Conservation (phyloP, 176 grass and related monocot genomes). For the Saccharum officinarum region DNA sequence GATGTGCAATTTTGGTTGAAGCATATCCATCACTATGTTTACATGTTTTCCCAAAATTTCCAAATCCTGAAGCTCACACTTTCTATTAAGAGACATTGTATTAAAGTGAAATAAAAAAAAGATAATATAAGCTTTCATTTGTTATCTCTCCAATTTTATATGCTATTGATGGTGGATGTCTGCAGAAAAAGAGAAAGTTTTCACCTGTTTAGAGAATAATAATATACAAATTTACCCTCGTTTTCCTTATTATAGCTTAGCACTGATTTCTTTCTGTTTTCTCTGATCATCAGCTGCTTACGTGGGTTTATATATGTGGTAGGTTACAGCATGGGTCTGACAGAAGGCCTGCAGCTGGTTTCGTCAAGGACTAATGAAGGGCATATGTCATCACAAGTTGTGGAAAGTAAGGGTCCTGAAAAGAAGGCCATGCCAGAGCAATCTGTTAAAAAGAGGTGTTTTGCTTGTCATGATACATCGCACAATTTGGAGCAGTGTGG, state of each 20-base stretch:
- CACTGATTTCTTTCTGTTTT: background rate
- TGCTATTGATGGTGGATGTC: background rate
- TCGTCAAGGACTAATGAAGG: constrained; percentile 2
- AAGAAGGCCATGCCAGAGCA: background rate
- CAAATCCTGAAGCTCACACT: too few relatives aligned
- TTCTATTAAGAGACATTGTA: too few relatives aligned
- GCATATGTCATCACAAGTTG: constrained; percentile 7
- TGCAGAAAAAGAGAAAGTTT: background rate
- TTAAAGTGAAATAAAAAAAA: too few relatives aligned
- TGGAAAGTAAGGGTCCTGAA: background rate
- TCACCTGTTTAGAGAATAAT: background rate
- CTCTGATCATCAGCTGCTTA: constrained; percentile 2
- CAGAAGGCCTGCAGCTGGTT: constrained; percentile 6
- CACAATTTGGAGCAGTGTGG: constrained; percentile 40
- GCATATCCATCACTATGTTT: too few relatives aligned
- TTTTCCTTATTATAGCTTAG: background rate
- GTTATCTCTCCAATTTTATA: too few relatives aligned
- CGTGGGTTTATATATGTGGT: constrained; percentile 22
- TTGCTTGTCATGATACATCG: constrained; percentile 40
- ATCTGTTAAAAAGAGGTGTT: constrained; percentile 17
- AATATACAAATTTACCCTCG: background rate
- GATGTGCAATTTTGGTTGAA: too few relatives aligned
- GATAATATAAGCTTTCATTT: too few relatives aligned
- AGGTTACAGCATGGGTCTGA: background rate
- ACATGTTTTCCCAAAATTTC: too few relatives aligned